Evolutionary conservation across 768 basidiomycete species (phyloP), one percentile per base, ranked within the genome.

Genomic region (Leccinum broughii): DNA sequence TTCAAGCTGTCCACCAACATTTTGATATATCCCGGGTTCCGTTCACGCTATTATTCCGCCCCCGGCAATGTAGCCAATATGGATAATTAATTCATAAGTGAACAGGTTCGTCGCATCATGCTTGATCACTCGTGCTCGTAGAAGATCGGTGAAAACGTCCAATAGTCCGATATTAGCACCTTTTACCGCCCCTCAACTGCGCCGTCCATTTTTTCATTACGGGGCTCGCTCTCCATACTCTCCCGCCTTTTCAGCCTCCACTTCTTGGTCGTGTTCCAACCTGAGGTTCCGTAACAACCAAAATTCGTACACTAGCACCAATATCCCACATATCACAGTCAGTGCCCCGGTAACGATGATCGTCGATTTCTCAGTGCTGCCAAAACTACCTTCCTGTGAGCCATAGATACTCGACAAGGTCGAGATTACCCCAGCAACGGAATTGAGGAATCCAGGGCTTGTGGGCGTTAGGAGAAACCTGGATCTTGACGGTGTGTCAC

Each of bases 401-500:
- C 83, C 83, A 37, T 78, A 84, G 15, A 85, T 71, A 62, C 74
- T 83, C 10, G 81, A 70, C 55, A 87, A 63, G 2, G 83, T 84
- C 0, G 85, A 85, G 20, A 87, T 74, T 0, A 87, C 59, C 20
- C 85, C 85, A 1, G 84, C 82, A 15, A 82, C 64, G 11, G 83
- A 84, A 67, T 86, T 85, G 56, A 86, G 72, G 44, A 79, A 69
- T 13, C 85, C 85, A 20, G 85, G 85, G 39, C 85, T 85, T 63
- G 61, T 37, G 44, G 24, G 14, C 20, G 48, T 66, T 54, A 61
- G 61, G 20, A 26, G 44, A 52, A 39, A 32, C 22, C 6, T 14
- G 15, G n/a, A 1, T 49, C 4, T 41, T 20, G 34, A 11, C 7
- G 52, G 6, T 8, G 68, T 49, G 54, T 17, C 34, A 68, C 82